Base-by-base conservation (phyloP, 225 moss, liverwort and hornwort genomes). In the Physcomitrium patens region DNA sequence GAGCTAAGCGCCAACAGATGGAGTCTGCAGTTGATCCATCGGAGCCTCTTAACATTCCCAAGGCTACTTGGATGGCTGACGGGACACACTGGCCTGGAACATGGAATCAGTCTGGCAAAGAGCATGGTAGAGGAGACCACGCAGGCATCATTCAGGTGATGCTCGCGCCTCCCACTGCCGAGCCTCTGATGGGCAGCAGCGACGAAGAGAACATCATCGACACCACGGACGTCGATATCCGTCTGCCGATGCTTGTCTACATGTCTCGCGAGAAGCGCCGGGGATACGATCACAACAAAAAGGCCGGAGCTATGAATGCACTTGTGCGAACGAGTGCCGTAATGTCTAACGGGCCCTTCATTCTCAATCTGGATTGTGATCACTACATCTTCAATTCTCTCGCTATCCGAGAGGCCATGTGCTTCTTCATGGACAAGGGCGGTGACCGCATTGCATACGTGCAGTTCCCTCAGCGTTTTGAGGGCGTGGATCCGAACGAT, bases 291-390 rank as follows among this genome's bases (percentile, higher is more conserved):
- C 96, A 96, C 84, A 96, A 96, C 75, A 96, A 96, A 70, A 96
- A 96, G 73, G 96, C 96, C n/a, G 96, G 96, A 67, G 96, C 96
- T 49, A 96, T 96, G 96, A 96, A 96, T n/a, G 91, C 96, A 16
- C 81, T 96, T 20, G 96, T 96, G 18, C 81, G 96, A 63, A 96
- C 93, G 16, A 96, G 96, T 65, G 96, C 96, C 5, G 87, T 96
- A 62, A 96, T 96, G 96, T 96, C 96, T 24, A 96, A 96, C 19
- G 96, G 96, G 1, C 76, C 96, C 31, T 96, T 93, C 79, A 96
- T 96, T 13, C 91, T 96, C 71, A 96, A 96, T 89, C 82, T 96
- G 60, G 96, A 96, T 87, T 96, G 96, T 72, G 96, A 96, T 86
- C 96, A 96, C 19, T 90, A 92, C 73, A 90, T 92, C 13, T 92